Evolutionary conservation across 257 asterid genomes (phyloP), one percentile per base, ranked within the genome.

Genomic region (Phtheirospermum japonicum): DNA sequence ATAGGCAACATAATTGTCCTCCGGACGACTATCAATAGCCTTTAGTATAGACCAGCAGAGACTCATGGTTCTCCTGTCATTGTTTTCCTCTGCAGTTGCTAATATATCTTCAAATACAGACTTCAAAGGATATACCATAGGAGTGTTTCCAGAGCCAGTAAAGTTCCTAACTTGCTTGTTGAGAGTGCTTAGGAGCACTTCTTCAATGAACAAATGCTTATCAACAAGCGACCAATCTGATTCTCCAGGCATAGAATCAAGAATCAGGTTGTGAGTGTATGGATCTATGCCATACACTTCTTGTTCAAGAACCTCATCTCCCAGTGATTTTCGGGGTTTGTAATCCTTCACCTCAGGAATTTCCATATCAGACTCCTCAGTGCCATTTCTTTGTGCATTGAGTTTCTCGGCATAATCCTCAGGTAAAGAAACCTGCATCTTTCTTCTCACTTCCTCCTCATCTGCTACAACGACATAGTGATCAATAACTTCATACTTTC

Each of bases 231-330:
- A 77, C 96, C 95, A 87, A 74, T 85, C 97, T 30, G 90, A 73
- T 61, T 87, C 99, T 19, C 83, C 97, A 4, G 96, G 95, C 95
- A 93, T 89, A 66, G 99, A 93, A 89, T 93, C 99, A 67, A 93
- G 96, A 67, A 93, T 82, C 72, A 93, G 97, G 84, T 93, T 93
- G 67, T 93, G 87, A 52, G 99, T 89, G 75, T 89, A 93, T 3
- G 96, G 96, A 78, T 93, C 99, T 59, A 93, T 89, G 57, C 99
- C 99, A 76, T 93, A 93, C 50, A 93, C 99, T 83, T 93, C 99
- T 77, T 93, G 99, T 74, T 93, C 99, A 61, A 93, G 70, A 79
- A 93, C 97, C 80, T 93, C 95, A 80, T 79, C 83, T 64, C 96
- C 99, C 57, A 83, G 79, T 43, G 72, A 72, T 75, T 89, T 93